These are phyloP conservation scores for Ligustrum vulgare DNA, from an alignment of 257 asterid species.

Conservation along the genomic window DNA sequence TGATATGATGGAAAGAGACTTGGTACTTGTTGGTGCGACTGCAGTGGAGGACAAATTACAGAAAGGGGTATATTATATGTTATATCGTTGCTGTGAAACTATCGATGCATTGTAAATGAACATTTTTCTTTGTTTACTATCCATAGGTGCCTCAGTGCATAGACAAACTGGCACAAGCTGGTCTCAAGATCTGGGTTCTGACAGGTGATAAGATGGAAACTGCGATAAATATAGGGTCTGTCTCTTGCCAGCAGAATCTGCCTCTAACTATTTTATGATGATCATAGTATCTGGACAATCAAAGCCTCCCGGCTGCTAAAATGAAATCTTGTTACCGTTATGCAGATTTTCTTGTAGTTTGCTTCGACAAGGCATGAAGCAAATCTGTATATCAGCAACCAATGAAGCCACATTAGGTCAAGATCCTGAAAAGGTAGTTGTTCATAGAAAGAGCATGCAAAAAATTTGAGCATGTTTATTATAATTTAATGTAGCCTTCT, in stretches of 20 bases:
- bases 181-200: conserved; percentile 97
- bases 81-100: not conserved
- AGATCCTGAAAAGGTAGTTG: conserved; percentile 61
- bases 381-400: conserved; percentile 60
- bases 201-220: conserved; percentile 99
- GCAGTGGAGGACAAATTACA: conserved; percentile 99
- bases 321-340: conserved; percentile 21
- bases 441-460: conserved; percentile 21
- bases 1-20: conserved; percentile 85
- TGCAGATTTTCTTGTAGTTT: conserved; percentile 91
- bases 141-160: conserved; percentile 96
- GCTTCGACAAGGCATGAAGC: conserved; percentile 98
- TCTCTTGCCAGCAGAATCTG: conserved; percentile 28
- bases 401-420: conserved; percentile 44
- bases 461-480: conserved; percentile 17
- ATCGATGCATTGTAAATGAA: not conserved
- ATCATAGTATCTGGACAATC: conserved; percentile 19
- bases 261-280: conserved; percentile 13
- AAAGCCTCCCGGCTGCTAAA: conserved; percentile 15
- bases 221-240: conserved; percentile 98
- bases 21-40: conserved; percentile 95
- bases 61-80: conserved; percentile 70
- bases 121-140: conserved; percentile 20
- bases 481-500: conserved; percentile 22
- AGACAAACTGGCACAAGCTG: conserved; percentile 98